Percentiles rank a stretch among this genome's conserved stretches.
These are phyloP conservation scores for Aspergillus caelatus DNA, from an alignment of 2,329 filamentous ascomycete genomes.

Conservation along the genomic window DNA sequence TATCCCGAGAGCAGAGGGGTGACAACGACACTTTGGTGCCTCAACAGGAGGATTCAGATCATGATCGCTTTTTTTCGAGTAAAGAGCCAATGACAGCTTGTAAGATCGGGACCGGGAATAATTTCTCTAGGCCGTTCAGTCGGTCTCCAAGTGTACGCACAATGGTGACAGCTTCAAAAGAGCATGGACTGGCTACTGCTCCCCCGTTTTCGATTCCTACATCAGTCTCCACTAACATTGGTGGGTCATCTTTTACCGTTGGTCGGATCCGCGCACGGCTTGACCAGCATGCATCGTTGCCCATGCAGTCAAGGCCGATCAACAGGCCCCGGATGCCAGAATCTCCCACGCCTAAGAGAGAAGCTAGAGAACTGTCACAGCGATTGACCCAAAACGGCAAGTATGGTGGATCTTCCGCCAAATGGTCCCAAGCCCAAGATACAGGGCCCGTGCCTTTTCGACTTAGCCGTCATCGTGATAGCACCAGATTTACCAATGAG, in stretches of 20 bases:
- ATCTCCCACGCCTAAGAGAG: slow-evolving; percentile 35
- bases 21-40: background rate
- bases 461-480: slow-evolving; percentile 30
- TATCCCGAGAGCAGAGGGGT: slow-evolving; percentile 2
- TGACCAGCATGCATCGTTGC: slow-evolving; percentile 18
- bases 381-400: slow-evolving; percentile 25
- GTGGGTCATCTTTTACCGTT: slow-evolving; percentile 5
- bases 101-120: slow-evolving; percentile 26
- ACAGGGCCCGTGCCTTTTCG: slow-evolving; percentile 29
- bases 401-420: slow-evolving; percentile 25
- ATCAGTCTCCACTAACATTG: background rate
- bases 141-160: slow-evolving; percentile 35
- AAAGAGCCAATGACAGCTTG: background rate
- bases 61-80: background rate
- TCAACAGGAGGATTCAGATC: background rate
- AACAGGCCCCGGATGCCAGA: slow-evolving; percentile 27
- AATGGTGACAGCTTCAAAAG: slow-evolving; percentile 18
- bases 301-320: slow-evolving; percentile 26
- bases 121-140: slow-evolving; percentile 42
- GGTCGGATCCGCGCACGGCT: slow-evolving; percentile 6
- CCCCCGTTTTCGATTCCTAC: slow-evolving; percentile 9
- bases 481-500: slow-evolving; percentile 31
- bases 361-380: slow-evolving; percentile 18
- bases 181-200: background rate
- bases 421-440: slow-evolving; percentile 25